Conservation (phyloP, 768 basidiomycete species). For the Paxillus ammoniavirescens region DNA sequence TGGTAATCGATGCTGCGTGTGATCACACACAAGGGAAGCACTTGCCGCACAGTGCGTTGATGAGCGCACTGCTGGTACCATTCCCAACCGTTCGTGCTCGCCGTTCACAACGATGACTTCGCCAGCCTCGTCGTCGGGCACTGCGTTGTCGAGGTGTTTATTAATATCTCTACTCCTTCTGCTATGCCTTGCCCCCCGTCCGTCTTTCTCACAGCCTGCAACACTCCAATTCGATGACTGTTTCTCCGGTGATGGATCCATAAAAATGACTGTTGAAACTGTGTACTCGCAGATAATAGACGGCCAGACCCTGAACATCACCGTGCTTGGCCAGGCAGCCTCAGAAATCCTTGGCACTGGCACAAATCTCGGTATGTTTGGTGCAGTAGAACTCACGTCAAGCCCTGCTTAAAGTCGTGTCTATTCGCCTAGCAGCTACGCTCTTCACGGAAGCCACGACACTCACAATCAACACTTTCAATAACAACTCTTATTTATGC, state of each 20-base stretch:
- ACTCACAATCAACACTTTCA: slow-evolving; percentile 73
- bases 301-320: slow-evolving; percentile 59
- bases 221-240: slow-evolving; percentile 67
- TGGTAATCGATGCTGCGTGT: slow-evolving; percentile 18
- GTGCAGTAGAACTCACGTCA: neutral
- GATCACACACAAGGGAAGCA: slow-evolving; percentile 6
- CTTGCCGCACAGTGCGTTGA: slow-evolving; percentile 14
- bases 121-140: slow-evolving; percentile 6
- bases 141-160: slow-evolving; percentile 1
- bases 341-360: slow-evolving; percentile 58
- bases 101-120: slow-evolving; percentile 26
- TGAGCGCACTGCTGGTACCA: slow-evolving; percentile 9
- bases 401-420: slow-evolving; percentile 1
- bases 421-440: slow-evolving; percentile 53
- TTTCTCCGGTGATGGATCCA: slow-evolving; percentile 50
- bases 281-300: slow-evolving; percentile 72
- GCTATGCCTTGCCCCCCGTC: slow-evolving; percentile 24
- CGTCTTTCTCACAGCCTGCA: slow-evolving; percentile 53
- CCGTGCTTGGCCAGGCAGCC: slow-evolving; percentile 64
- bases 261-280: slow-evolving; percentile 63
- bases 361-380: slow-evolving; percentile 60
- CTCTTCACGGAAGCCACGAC: slow-evolving; percentile 82
- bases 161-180: slow-evolving; percentile 5
- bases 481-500: slow-evolving; percentile 76
- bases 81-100: slow-evolving; percentile 7